A percentile compares a stretch with the other conserved stretches of the same genome.
phyloP scores from a whole-genome alignment of 768 basidiomycete genomes.

The Collybiopsis luxurians region DNA sequence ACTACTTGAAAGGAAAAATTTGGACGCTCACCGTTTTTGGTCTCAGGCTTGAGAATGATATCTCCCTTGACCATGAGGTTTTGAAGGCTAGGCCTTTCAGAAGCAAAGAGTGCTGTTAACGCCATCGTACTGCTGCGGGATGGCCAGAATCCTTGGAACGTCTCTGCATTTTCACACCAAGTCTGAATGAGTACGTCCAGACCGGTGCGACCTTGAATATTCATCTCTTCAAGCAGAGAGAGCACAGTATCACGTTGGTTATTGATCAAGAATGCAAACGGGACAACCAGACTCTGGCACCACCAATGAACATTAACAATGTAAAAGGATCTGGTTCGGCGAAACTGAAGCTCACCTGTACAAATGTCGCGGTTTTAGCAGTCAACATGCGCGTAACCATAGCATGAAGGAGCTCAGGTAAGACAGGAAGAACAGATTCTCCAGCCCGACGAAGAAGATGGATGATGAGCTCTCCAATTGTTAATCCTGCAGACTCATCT shows the following conservation, averaged over 20 bases:
- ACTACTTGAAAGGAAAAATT: conserved; percentile 9
- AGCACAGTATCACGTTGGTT: conserved; percentile 82
- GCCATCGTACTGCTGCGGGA: conserved; percentile 83
- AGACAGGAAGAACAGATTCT: conserved; percentile 73
- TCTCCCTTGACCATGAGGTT: conserved; percentile 85
- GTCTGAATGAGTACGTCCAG: conserved; percentile 88
- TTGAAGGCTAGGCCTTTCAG: conserved; percentile 64
- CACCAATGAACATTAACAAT: not conserved
- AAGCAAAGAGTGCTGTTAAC: conserved; percentile 68
- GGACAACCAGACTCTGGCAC: conserved; percentile 88
- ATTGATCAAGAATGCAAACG: conserved; percentile 91
- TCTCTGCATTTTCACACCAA: conserved; percentile 95
- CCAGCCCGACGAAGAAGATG: conserved; percentile 87
- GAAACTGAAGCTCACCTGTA: conserved; percentile 57
- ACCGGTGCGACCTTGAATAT: conserved; percentile 56
- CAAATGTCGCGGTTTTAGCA: conserved; percentile 88
- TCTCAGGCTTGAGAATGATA: conserved; percentile 79
- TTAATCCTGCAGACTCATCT: conserved; percentile 90
- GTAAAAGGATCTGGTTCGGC: conserved; percentile 7
- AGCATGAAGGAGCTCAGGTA: conserved; percentile 84
- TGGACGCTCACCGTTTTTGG: conserved; percentile 67
- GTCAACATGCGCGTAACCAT: conserved; percentile 78
- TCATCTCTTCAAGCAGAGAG: conserved; percentile 67
- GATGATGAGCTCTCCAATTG: conserved; percentile 93
- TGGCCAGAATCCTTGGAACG: conserved; percentile 95